phyloP scores from a whole-genome alignment of 805 yeast genomes.

The Yarrowia sp. region DNA sequence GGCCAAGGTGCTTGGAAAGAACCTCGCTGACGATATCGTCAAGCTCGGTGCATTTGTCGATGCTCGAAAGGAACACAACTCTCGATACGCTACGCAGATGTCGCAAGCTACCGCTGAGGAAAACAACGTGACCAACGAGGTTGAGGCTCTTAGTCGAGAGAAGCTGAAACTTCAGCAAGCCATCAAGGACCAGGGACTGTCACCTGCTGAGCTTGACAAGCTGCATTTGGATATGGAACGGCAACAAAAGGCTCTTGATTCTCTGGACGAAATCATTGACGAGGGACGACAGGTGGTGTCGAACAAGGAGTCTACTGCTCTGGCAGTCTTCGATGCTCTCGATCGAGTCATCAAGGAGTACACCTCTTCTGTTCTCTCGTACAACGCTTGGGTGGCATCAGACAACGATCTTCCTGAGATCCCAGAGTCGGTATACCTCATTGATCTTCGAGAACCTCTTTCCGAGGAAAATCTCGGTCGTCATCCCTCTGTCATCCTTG shows the following conservation, averaged over 20 bases:
- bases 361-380: constrained; percentile 52
- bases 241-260: constrained; percentile 62
- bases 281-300: constrained; percentile 57
- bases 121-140: constrained; percentile 46
- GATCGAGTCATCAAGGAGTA: constrained; percentile 63
- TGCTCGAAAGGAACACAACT: constrained; percentile 67
- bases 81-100: constrained; percentile 67
- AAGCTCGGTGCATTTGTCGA: constrained; percentile 77
- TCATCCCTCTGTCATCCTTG: constrained; percentile 54
- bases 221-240: constrained; percentile 68
- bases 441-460: constrained; percentile 53
- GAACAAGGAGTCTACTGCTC: constrained; percentile 60
- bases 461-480: constrained; percentile 57
- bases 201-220: constrained; percentile 67
- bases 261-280: constrained; percentile 54
- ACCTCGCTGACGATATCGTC: constrained; percentile 71
- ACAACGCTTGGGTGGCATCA: constrained; percentile 35
- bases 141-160: constrained; percentile 53
- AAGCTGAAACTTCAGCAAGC: constrained; percentile 54
- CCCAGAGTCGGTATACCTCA: constrained; percentile 49
- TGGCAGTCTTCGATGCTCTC: constrained; percentile 59
- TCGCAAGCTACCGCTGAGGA: constrained; percentile 63
- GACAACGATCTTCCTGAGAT: constrained; percentile 30
- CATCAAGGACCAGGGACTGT: constrained; percentile 63
- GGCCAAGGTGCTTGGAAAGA: constrained; percentile 63